Evolutionary conservation across 2,329 filamentous ascomycete species (phyloP), one percentile per base, ranked within the genome.

Genomic region (Penicillium expansum): DNA sequence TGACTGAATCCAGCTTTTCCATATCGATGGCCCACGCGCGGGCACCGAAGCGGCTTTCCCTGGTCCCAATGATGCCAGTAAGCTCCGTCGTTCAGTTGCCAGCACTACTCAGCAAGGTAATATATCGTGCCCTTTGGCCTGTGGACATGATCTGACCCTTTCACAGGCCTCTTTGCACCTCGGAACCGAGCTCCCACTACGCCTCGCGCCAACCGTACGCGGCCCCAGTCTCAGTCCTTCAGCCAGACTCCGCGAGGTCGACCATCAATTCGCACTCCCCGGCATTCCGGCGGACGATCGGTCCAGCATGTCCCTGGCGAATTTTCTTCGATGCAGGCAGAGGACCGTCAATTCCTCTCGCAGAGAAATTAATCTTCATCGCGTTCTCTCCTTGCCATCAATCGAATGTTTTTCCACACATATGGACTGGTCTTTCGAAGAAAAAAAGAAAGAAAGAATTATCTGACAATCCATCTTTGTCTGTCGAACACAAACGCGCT

Each of bases 1-100:
- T 66, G 54, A 56, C 51, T 76, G 77, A n/a, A 38, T 20, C 11
- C 41, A 83, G 82, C 71, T 83, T n/a, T 87, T 83, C 73, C 77
- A 79, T 59, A 81, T 82, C 39, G 70, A 75, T 22, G 63, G 63
- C 14, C 56, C 54, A 9, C 38, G 20, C 9, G 10, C 27, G 5
- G 56, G 56, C 2, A n/a, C 6, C 1, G 52, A 58, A n/a, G 39
- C 33, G 3, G 11, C 39, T 13, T 58, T 58, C 14, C 56, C 56
- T 2, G 24, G 24, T 8, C 51, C 56, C 7, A 58, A 58, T 30
- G 56, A 58, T 8, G 27, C 38, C 27, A 50, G 14, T 10, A 55
- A 50, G 27, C 33, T 58, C 16, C 51, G 51, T 22, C 56, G 56
- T 10, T 55, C 51, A 2, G 39, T 58, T 29, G 41, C 44, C 1